Evolutionary conservation across 768 basidiomycete genomes (phyloP).

Genomic region (Lentinus tigrinus): DNA sequence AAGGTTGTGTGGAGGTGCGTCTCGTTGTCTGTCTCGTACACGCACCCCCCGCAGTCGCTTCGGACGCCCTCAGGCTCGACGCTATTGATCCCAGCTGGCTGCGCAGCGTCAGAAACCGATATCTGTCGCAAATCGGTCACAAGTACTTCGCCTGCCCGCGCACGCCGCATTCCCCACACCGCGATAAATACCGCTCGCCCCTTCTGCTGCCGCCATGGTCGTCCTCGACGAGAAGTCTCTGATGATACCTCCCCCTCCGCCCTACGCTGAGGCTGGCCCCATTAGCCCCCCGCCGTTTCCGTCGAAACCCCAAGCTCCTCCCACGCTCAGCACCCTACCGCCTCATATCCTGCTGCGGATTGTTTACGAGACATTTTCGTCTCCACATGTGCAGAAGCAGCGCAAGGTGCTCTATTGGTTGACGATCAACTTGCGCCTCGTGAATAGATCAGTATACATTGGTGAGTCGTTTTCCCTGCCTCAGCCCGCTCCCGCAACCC

Average conservation of each 20-base stretch:
- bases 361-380: slow-evolving; percentile 64
- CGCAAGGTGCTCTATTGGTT: slow-evolving; percentile 75
- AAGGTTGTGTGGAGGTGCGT: too few species aligned
- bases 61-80: slow-evolving; percentile 2
- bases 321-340: slow-evolving; percentile 42
- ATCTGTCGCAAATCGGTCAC: slow-evolving; percentile 10
- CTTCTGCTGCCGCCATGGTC: slow-evolving; percentile 34
- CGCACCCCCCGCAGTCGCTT: slow-evolving; percentile 13
- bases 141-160: slow-evolving; percentile 7
- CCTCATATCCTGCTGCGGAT: slow-evolving; percentile 68
- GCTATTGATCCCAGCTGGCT: slow-evolving; percentile 11
- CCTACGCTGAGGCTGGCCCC: slow-evolving; percentile 30
- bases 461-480: slow-evolving; percentile 37
- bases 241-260: slow-evolving; percentile 35
- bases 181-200: slow-evolving; percentile 12
- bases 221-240: slow-evolving; percentile 44
- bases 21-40: slow-evolving; percentile 2
- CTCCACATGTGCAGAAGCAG: slow-evolving; percentile 47
- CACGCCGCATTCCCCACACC: not conserved
- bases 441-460: slow-evolving; percentile 66
- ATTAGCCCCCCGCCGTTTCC: slow-evolving; percentile 38
- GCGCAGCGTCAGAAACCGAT: slow-evolving; percentile 11
- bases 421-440: slow-evolving; percentile 56
- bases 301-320: slow-evolving; percentile 11
- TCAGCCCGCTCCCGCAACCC: too few species aligned